These are phyloP conservation scores for Trichoderma citrinoviride DNA, from an alignment of 2,329 filamentous ascomycete genomes.

Conservation along the genomic window DNA sequence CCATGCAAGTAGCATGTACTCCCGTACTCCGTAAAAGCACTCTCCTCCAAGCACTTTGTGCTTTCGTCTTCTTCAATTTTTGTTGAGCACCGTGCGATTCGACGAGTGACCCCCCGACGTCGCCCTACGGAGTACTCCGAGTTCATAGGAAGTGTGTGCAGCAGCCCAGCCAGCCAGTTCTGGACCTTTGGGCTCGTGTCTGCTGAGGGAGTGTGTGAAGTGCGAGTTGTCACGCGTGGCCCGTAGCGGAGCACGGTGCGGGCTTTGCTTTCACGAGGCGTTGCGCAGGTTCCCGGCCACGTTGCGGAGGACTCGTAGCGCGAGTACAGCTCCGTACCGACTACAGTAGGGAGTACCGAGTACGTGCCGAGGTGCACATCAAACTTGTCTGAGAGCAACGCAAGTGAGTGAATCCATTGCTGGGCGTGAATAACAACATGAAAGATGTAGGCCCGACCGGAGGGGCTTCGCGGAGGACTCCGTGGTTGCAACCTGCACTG, in stretches of 20 bases:
- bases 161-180: too few species aligned
- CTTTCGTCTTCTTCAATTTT: neutral
- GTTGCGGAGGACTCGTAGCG: neutral
- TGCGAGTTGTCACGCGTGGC: conserved; percentile 19
- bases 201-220: neutral
- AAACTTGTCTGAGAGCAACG: too few species aligned
- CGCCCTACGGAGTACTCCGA: too few species aligned
- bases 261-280: neutral
- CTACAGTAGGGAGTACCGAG: too few species aligned
- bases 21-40: conserved; percentile 1
- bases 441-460: too few species aligned
- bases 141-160: too few species aligned
- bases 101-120: too few species aligned
- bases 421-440: too few species aligned
- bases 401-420: too few species aligned
- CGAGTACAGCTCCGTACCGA: too few species aligned
- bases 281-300: conserved; percentile 11
- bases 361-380: too few species aligned
- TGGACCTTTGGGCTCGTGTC: neutral
- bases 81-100: neutral
- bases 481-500: neutral
- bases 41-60: neutral
- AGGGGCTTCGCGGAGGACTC: too few species aligned
- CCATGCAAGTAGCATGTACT: conserved; percentile 18
- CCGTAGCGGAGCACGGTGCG: conserved; percentile 18